Evolutionary conservation across 495 filamentous ascomycete species (phyloP).

Genomic region (Tuber aestivum): DNA sequence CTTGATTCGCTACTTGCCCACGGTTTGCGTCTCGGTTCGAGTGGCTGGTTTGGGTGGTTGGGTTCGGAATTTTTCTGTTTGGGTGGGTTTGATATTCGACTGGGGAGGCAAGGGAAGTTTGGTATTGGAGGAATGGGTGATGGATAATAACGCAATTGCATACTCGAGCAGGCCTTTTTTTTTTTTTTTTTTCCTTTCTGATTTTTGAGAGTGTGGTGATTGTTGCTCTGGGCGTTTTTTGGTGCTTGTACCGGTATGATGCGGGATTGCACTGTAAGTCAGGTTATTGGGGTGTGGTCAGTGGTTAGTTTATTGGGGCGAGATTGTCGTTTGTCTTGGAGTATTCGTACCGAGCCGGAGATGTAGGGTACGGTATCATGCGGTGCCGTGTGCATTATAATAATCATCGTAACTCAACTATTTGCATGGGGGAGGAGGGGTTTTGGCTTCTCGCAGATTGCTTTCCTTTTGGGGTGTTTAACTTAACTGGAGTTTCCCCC

Average conservation of each 20-base stretch:
- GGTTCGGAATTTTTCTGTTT: not conserved
- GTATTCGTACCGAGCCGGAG: not conserved
- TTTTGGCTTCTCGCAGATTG: not conserved
- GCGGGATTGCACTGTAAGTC: no score
- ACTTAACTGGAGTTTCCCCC: not conserved
- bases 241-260: no score
- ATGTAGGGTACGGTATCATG: not conserved
- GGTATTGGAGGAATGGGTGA: not conserved
- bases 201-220: conserved; percentile 2
- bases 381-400: not conserved
- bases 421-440: not conserved
- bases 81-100: not conserved
- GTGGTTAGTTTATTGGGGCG: not conserved
- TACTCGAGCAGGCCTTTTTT: not conserved
- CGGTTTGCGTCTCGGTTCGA: not conserved
- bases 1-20: not conserved
- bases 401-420: not conserved
- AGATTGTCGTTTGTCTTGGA: not conserved
- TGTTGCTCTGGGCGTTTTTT: not conserved
- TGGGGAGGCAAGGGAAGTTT: not conserved
- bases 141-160: conserved; percentile 2
- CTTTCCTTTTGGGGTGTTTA: not conserved
- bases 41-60: not conserved
- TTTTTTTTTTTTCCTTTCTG: not conserved
- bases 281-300: not conserved